Evolutionary conservation across 371 early-diverging fungal species (phyloP).

Genomic region (Haplosporangium sp.): DNA sequence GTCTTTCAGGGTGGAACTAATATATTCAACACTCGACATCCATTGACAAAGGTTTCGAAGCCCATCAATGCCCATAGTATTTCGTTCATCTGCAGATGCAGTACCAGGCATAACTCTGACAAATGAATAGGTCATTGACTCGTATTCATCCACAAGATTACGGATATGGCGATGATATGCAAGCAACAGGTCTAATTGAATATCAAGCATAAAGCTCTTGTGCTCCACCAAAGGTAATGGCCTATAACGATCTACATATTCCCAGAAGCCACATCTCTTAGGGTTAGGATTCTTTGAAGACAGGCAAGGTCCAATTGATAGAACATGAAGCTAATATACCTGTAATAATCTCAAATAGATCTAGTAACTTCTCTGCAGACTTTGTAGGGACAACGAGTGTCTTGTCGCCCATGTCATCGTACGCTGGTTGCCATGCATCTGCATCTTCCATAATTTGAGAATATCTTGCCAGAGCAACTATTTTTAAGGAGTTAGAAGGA

Average conservation of each 20-base stretch:
- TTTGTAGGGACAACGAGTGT: conserved; percentile 63
- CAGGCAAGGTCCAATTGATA: conserved; percentile 14
- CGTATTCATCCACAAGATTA: conserved; percentile 44
- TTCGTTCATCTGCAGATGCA: conserved; percentile 34
- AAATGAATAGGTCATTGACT: conserved; percentile 48
- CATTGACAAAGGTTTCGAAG: conserved; percentile 47
- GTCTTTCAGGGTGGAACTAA: conserved; percentile 41
- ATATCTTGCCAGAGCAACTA: conserved; percentile 71
- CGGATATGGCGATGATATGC: conserved; percentile 44
- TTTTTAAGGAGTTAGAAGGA: neutral
- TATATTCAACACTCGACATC: conserved; percentile 58
- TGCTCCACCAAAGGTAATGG: conserved; percentile 47
- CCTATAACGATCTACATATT: conserved; percentile 37
- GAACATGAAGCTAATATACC: conserved; percentile 52
- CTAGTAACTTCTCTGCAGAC: conserved; percentile 69
- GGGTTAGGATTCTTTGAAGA: neutral
- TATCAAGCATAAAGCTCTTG: conserved; percentile 43
- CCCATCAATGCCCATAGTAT: conserved; percentile 39
- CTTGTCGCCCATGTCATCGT: conserved; percentile 57
- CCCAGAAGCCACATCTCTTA: neutral
- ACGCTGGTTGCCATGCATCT: conserved; percentile 72
- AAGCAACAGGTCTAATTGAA: conserved; percentile 44
- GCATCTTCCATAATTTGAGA: conserved; percentile 70
- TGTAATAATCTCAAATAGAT: conserved; percentile 71
- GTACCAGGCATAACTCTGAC: conserved; percentile 48